phyloP scores from a whole-genome alignment of 2,329 filamentous ascomycete genomes.

The Aspergillus alliaceus region DNA sequence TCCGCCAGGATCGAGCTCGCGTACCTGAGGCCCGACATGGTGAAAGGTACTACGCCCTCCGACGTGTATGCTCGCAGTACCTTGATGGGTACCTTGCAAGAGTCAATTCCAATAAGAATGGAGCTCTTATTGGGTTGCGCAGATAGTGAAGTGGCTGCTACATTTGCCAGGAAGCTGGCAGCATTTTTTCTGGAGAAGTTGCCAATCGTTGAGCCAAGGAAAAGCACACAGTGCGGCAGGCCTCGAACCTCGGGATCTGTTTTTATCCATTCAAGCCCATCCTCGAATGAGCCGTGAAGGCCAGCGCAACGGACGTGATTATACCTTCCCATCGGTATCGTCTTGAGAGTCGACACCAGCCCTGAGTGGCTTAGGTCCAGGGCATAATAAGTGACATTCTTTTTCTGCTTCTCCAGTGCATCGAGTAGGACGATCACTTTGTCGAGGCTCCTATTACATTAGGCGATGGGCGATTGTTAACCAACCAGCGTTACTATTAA shows the following conservation, averaged over 20 bases:
- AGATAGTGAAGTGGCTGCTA: not conserved
- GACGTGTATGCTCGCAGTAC: not conserved
- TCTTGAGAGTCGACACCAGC: not conserved
- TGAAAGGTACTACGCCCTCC: not conserved
- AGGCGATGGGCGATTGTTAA: not conserved
- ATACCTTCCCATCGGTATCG: not conserved
- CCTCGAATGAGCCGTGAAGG: not conserved
- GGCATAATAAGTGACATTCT: not conserved
- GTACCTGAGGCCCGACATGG: not conserved
- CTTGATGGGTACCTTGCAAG: not conserved
- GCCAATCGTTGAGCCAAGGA: not conserved
- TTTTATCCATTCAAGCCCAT: not conserved
- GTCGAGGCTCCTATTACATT: not conserved
- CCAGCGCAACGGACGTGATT: not conserved
- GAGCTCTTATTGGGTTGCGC: not conserved
- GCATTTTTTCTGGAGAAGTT: not conserved
- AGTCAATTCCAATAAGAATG: not conserved
- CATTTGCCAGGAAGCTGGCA: not conserved
- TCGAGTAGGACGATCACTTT: not conserved
- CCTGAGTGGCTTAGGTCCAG: not conserved
- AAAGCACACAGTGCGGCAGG: not conserved
- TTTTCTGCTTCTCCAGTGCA: not conserved
- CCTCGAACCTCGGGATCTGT: not conserved
- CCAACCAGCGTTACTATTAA: no score
- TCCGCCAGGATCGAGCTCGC: not conserved